Conservation (phyloP, 2,329 filamentous ascomycete species). For the Apiospora rasikravindrae region DNA sequence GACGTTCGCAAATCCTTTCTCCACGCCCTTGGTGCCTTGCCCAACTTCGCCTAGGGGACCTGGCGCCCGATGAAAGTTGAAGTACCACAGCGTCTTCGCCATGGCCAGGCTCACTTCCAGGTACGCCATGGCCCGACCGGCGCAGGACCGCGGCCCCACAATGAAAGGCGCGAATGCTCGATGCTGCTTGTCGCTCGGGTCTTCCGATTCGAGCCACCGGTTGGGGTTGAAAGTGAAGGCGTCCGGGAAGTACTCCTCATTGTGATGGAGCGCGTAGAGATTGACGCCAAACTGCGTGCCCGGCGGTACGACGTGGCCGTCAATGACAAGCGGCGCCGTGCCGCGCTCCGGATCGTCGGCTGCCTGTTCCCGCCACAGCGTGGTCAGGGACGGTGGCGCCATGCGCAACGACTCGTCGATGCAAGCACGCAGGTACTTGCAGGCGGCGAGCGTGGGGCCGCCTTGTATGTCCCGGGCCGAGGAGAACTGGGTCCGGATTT, state of each 20-base stretch:
- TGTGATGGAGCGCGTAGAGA: conserved; percentile 43
- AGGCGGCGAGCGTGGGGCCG: conserved; percentile 39
- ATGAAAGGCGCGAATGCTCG: not conserved
- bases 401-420: conserved; percentile 54
- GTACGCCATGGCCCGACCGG: not conserved
- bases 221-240: conserved; percentile 38
- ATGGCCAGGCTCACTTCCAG: not conserved
- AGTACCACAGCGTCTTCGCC: conserved; percentile 7
- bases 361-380: conserved; percentile 39
- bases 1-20: not conserved
- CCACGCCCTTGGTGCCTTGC: not conserved
- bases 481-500: conserved; percentile 42
- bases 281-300: conserved; percentile 40
- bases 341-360: not conserved
- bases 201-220: conserved; percentile 36
- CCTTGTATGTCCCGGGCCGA: conserved; percentile 35
- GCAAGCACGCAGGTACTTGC: conserved; percentile 49
- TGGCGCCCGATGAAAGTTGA: not conserved
- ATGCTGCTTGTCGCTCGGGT: too few relatives aligned
- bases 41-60: not conserved
- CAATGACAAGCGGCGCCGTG: conserved; percentile 30
- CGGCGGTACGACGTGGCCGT: conserved; percentile 36
- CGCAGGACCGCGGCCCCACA: not conserved
- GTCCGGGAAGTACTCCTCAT: conserved; percentile 35
- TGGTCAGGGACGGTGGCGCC: conserved; percentile 45